Percentiles rank a stretch among this genome's conserved stretches.
Evolutionary conservation across 805 yeast genomes (phyloP).

Genomic region (Candida sphagnicola): DNA sequence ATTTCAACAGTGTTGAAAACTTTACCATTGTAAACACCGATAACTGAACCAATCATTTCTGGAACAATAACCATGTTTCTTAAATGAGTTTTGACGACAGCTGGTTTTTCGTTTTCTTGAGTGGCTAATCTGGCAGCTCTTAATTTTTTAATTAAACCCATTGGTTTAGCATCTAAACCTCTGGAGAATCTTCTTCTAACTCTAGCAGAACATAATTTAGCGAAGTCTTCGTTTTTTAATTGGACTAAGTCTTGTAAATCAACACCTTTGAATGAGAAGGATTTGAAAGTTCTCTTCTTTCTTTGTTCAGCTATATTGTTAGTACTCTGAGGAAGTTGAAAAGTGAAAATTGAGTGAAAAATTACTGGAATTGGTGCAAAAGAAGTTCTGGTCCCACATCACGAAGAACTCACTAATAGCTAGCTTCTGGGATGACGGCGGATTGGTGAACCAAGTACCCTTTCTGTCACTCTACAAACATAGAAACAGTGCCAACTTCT

Average conservation of each 20-base stretch:
- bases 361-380: background rate
- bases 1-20: conserved; percentile 98
- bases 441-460: too few species aligned
- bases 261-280: conserved; percentile 99
- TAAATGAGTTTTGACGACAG: conserved; percentile 96
- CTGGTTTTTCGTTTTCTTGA: conserved; percentile 93
- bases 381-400: too few species aligned
- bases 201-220: conserved; percentile 95
- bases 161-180: conserved; percentile 94
- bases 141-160: conserved; percentile 94
- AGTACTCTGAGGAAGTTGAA: conserved; percentile 4
- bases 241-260: conserved; percentile 91
- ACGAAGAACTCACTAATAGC: too few species aligned
- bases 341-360: background rate
- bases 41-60: conserved; percentile 99
- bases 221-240: conserved; percentile 94
- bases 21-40: conserved; percentile 99
- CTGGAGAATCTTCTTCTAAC: conserved; percentile 99
- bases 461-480: too few species aligned
- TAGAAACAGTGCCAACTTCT: too few species aligned
- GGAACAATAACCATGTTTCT: conserved; percentile 99
- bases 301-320: conserved; percentile 22
- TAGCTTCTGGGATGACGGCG: too few species aligned
- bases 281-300: conserved; percentile 91
- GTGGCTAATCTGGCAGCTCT: conserved; percentile 95